Evolutionary conservation across 768 basidiomycete genomes (phyloP), one percentile per base, ranked within the genome.

Genomic region (Macrolepiota dolichaula): DNA sequence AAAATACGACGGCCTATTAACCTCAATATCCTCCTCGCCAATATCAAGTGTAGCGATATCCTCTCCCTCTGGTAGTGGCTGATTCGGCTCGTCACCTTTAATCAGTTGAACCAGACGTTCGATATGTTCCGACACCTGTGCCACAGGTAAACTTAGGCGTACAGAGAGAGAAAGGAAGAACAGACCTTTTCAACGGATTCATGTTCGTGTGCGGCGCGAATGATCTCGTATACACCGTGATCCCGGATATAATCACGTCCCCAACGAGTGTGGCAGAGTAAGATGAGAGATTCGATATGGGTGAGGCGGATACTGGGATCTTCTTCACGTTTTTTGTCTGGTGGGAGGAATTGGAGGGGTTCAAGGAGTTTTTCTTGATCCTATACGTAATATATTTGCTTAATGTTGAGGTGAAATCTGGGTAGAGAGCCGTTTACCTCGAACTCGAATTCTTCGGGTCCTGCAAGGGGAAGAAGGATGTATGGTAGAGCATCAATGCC

Each of bases 361-460:
- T 85, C 76, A 0, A 90, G 94, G 0, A 99, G 81, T 46, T 85
- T 86, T 65, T 99, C 97, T 77, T 94, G 91, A 44, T 93, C 92
- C 90, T 96, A 32, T 27, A 61, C 29, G 25, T 11, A 44, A 51
- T 47, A 55, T 17, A 36, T 40, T 35, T 36, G 27, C 2, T n/a
- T 11, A 37, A 42, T 15, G 15, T 12, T 24, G 27, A 55, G 27
- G 0, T 44, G 24, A 19, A 47, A 35, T 57, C 25, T 27, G 19
- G 19, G 22, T 50, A 24, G 57, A 17, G 32, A 22, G n/a, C 27
- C 79, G 56, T 65, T 32, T 32, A 92, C 93, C 63, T 98, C 96
- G 1, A 96, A 79, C 59, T 97, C 95, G 62, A 92, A 88, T 73
- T 98, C 97, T 73, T 98, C 97, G 1, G 94, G 90, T 5, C 96